Base-by-base conservation (phyloP, 441 rosid species). In the Euphorbia corollata region DNA sequence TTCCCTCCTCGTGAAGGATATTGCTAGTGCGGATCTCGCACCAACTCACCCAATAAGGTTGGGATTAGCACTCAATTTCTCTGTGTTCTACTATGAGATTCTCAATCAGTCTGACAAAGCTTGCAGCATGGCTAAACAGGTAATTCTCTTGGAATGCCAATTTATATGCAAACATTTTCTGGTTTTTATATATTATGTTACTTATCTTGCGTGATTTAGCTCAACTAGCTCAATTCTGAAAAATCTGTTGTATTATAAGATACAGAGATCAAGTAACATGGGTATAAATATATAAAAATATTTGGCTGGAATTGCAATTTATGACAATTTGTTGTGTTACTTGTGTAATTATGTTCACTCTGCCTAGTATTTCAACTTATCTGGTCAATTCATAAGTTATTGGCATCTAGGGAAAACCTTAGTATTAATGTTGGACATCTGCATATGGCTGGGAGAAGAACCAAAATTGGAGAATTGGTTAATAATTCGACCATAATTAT, bases 81-180 rank as follows among this genome's bases (percentile, higher is more conserved):
- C 97, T 0, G 97, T 91, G 73, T 91, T 91, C 68, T 88, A 88
- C 78, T 91, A 87, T 59, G 96, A 88, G 83, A 91, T 91, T 74
- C 96, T 87, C 70, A 91, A 86, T 69, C 90, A 86, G 54, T 79
- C 96, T 34, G 97, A 91, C 34, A 88, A 84, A 68, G 97, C 97
- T 19, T 91, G 97, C 79, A 79, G 84, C 85, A 83, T 91, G 97
- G 97, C 93, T 39, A 91, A 91, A 70, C 90, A 87, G 93, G 97
- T 88, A 38, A 12, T 5, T 47, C 64, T 32, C n/a, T 24, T 22
- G 41, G 63, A 48, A n/a, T 15, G 19, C n/a, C n/a, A n/a, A n/a
- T n/a, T n/a, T n/a, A 16, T 5, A 48, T 3, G 4, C 19, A 1
- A 15, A 3, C 1, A 0, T 3, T 2, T 48, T 48, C 19, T 15